Percentiles rank a stretch among this genome's conserved stretches.
phyloP scores from a whole-genome alignment of 768 basidiomycete species.

The Collybiopsis luxurians region DNA sequence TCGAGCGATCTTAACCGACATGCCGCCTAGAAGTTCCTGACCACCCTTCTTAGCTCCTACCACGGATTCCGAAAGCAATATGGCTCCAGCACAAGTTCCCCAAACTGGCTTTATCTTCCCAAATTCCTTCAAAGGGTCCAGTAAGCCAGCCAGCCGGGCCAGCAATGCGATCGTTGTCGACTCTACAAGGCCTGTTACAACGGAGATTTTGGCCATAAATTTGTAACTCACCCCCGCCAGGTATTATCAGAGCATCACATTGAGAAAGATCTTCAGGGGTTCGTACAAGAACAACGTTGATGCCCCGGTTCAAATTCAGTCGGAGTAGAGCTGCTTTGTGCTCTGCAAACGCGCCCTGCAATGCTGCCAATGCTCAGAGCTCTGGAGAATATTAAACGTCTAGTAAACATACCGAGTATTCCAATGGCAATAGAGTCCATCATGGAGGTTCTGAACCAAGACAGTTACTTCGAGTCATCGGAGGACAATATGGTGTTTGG shows the following conservation, averaged over 20 bases:
- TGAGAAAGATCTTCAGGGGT: conserved; percentile 67
- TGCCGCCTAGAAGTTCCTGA: conserved; percentile 80
- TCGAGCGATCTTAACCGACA: conserved; percentile 75
- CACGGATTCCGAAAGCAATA: conserved; percentile 73
- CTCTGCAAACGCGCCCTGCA: conserved; percentile 92
- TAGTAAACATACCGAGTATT: neutral
- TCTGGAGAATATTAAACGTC: neutral
- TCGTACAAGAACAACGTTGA: conserved; percentile 61
- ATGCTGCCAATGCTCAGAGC: conserved; percentile 44
- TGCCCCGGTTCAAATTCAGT: conserved; percentile 41
- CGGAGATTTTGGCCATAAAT: too few relatives aligned
- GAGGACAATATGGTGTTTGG: too few relatives aligned
- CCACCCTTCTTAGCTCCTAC: conserved; percentile 83
- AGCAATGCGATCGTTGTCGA: conserved; percentile 89
- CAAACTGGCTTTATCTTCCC: conserved; percentile 75
- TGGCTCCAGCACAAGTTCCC: conserved; percentile 97
- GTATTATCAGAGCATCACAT: conserved; percentile 89
- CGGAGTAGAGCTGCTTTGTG: conserved; percentile 72
- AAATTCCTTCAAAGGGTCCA: conserved; percentile 78
- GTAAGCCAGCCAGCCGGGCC: conserved; percentile 68
- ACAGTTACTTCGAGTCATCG: conserved; percentile 5
- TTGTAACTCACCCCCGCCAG: conserved; percentile 75
- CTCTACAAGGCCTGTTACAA: too few relatives aligned
- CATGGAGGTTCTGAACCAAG: too few relatives aligned
- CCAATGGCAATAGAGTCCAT: neutral